Percentiles rank a stretch among this genome's conserved stretches.
phyloP scores from a whole-genome alignment of 2,329 filamentous ascomycete species.

The Trichophaea hybrida region DNA sequence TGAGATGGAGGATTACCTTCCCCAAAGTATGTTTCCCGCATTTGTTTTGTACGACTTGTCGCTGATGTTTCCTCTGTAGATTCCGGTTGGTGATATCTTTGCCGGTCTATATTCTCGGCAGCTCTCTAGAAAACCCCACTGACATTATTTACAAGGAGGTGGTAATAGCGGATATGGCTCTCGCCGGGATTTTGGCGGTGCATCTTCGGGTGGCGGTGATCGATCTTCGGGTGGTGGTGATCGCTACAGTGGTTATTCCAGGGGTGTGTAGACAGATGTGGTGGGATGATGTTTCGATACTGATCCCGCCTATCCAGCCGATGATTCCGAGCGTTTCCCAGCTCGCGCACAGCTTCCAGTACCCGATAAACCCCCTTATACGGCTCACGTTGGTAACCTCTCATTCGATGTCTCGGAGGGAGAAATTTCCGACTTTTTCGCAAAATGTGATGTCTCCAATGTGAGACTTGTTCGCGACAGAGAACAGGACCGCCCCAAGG shows the following conservation, averaged over 20 bases:
- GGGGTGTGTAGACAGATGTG: slow-evolving; percentile 10
- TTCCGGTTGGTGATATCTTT: not conserved
- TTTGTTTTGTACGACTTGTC: not conserved
- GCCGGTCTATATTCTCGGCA: not conserved
- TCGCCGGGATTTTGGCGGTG: not conserved
- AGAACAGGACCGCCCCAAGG: slow-evolving; percentile 83
- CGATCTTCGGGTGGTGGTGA: not conserved
- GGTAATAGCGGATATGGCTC: not conserved
- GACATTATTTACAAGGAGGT: not conserved
- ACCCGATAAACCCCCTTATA: slow-evolving; percentile 84
- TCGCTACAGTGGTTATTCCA: slow-evolving; percentile 10
- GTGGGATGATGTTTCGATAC: slow-evolving; percentile 2
- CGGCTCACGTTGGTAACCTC: slow-evolving; percentile 89
- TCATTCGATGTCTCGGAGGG: slow-evolving; percentile 83
- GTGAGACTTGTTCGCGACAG: slow-evolving; percentile 97
- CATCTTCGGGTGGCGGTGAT: not conserved
- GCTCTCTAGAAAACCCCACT: not conserved
- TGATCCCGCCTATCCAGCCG: slow-evolving; percentile 3
- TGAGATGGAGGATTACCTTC: slow-evolving; percentile 80
- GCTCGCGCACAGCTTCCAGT: slow-evolving; percentile 67
- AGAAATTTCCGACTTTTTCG: slow-evolving; percentile 74
- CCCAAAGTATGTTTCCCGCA: slow-evolving; percentile 47
- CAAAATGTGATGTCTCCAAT: slow-evolving; percentile 68
- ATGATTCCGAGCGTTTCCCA: slow-evolving; percentile 36
- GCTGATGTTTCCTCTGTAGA: not conserved